Evolutionary conservation across 2,329 filamentous ascomycete species (phyloP).

Genomic region (Thielaviopsis populi): DNA sequence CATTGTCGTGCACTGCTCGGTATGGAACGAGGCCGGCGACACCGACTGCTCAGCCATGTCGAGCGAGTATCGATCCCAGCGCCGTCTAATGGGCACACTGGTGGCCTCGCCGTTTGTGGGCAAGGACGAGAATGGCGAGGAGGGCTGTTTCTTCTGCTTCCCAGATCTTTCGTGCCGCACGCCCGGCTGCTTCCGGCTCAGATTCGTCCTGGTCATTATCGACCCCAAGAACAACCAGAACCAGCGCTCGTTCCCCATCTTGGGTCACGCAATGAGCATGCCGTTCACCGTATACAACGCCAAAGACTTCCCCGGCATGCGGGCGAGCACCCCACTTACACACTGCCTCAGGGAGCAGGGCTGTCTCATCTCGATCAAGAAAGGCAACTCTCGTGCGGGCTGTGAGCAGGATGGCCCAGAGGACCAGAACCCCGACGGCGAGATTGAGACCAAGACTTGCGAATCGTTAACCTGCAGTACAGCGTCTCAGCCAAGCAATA

Average conservation of each 20-base stretch:
- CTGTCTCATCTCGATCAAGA: slow-evolving; percentile 74
- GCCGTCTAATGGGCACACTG: slow-evolving; percentile 64
- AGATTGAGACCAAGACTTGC: not conserved
- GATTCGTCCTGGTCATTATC: slow-evolving; percentile 58
- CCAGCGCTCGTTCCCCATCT: slow-evolving; percentile 34
- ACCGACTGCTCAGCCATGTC: slow-evolving; percentile 58
- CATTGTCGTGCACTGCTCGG: slow-evolving; percentile 60
- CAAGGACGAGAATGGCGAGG: slow-evolving; percentile 53
- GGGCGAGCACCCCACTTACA: slow-evolving; percentile 58
- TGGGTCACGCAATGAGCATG: slow-evolving; percentile 44
- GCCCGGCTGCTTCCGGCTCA: slow-evolving; percentile 58
- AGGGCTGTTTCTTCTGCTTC: slow-evolving; percentile 77
- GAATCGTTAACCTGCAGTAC: not conserved
- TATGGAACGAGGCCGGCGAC: slow-evolving; percentile 54
- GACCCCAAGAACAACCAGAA: slow-evolving; percentile 33
- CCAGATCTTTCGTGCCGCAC: slow-evolving; percentile 68
- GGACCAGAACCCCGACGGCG: slow-evolving; percentile 12
- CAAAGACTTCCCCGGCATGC: slow-evolving; percentile 77
- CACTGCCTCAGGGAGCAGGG: slow-evolving; percentile 64
- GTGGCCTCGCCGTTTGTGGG: slow-evolving; percentile 65
- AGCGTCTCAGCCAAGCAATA: not conserved
- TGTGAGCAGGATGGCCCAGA: slow-evolving; percentile 33
- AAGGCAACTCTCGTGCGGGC: slow-evolving; percentile 53
- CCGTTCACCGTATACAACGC: slow-evolving; percentile 70
- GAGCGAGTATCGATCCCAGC: slow-evolving; percentile 54